Evolutionary conservation across 495 filamentous ascomycete species (phyloP), one percentile per base, ranked within the genome.

Genomic region (Trichocladium antarcticum): DNA sequence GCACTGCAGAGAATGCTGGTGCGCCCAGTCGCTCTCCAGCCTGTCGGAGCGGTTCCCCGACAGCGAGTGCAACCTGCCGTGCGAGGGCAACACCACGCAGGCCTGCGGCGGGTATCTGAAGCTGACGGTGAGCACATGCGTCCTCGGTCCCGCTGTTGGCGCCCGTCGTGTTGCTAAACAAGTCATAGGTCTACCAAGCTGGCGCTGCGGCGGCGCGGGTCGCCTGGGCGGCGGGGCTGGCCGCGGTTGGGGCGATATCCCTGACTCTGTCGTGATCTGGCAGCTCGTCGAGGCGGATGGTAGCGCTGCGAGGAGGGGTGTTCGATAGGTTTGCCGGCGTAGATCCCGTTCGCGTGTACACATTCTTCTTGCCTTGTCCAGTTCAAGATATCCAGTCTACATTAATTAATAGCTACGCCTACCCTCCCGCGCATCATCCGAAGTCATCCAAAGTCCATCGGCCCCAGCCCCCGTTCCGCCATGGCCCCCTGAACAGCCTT

Each of bases 381-480:
- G 2, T n/a, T 53, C 42, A 29, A 47, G 24, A 19, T 37, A 17
- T 14, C 31, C 12, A 32, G 31, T 32, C 11, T 10, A 10, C 10
- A 32, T 14, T 32, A n/a, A n/a, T n/a, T n/a, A n/a, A n/a, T n/a
- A n/a, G n/a, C n/a, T n/a, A n/a, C n/a, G n/a, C n/a, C n/a, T n/a
- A n/a, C n/a, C n/a, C n/a, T n/a, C n/a, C n/a, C n/a, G n/a, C n/a
- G n/a, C n/a, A n/a, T n/a, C n/a, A 19, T 20, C 1, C 43, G 17
- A 29, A 17, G 6, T 11, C 47, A 56, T 16, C 47, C 62, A 65
- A 83, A 74, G 21, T 78, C 74, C 60, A 89, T 71, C 16, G 59
- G 60, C 6, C 80, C 82, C 50, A 93, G 56, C 0, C 83, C 85
- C 49, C 87, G 75, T 50, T 68, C 69, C 53, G 58, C 63, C 34